Evolutionary conservation across 805 yeast genomes (phyloP).

Genomic region (Lipomyces sp.): DNA sequence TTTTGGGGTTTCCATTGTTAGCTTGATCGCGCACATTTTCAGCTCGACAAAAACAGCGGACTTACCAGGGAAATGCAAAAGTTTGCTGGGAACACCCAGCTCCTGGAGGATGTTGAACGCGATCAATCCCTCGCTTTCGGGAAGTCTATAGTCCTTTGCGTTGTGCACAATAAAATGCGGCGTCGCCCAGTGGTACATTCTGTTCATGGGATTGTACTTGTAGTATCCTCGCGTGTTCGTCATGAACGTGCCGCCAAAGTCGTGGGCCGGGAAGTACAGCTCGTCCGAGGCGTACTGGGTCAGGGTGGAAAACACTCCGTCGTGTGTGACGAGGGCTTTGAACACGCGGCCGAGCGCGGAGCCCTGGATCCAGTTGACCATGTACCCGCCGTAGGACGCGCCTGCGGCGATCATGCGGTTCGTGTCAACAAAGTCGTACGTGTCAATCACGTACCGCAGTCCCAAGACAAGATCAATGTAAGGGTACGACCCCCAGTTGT

Average conservation of each 20-base stretch:
- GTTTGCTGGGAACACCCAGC: conserved; percentile 29
- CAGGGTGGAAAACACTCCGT: conserved; percentile 32
- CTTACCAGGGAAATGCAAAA: conserved; percentile 31
- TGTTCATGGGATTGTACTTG: conserved; percentile 30
- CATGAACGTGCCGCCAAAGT: conserved; percentile 33
- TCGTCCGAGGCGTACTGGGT: conserved; percentile 31
- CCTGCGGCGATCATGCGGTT: conserved; percentile 32
- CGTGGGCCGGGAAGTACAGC: conserved; percentile 32
- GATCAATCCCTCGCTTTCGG: conserved; percentile 32
- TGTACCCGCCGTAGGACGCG: conserved; percentile 35
- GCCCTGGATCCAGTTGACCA: conserved; percentile 35
- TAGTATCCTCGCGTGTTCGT: conserved; percentile 27
- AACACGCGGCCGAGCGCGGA: conserved; percentile 31
- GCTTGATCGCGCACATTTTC: not conserved
- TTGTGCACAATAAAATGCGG: conserved; percentile 33
- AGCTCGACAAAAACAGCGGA: not conserved
- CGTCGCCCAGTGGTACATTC: conserved; percentile 31
- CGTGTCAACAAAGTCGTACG: conserved; percentile 27
- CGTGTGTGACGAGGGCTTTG: conserved; percentile 34
- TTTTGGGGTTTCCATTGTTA: not conserved
- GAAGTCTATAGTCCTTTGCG: conserved; percentile 31
- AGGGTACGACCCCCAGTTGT: conserved; percentile 34
- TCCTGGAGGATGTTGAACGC: conserved; percentile 33
- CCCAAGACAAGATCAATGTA: conserved; percentile 33
- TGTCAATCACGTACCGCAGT: conserved; percentile 21